Evolutionary conservation across 2,329 filamentous ascomycete genomes (phyloP), one percentile per base, ranked within the genome.

Genomic region (Lasiodiplodia citricola): DNA sequence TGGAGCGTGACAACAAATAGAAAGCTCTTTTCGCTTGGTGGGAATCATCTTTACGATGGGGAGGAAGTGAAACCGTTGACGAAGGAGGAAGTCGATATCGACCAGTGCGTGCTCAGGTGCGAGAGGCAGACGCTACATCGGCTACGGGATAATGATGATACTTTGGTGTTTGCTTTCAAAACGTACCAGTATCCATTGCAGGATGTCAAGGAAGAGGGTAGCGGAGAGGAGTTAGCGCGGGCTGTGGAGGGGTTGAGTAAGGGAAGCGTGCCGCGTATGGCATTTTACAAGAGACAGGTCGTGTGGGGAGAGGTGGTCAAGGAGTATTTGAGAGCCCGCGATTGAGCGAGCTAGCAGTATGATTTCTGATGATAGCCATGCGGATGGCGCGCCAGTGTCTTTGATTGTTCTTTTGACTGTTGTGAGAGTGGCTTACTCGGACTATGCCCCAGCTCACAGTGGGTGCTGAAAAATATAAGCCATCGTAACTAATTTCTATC

Each of bases 91-190:
- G 16, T 68, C 28, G 58, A 68, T 25, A 16, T 50, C 14, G 66
- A 68, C 11, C 57, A 38, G 70, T 81, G 78, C 41, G 72, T 79
- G 31, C 66, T 91, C 25, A 80, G 88, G 4, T 86, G 83, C 71
- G 88, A 91, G 76, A 79, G 87, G 38, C 88, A 91, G 80, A 88
- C 87, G 0, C 75, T 91, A 41, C 87, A 90, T 78, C 82, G 88
- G 1, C 75, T 91, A 31, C 87, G 87, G 4, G 71, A 77, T 58
- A 85, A 82, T 0, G 80, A 81, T 65, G 66, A 63, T 28, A 37
- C 28, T 4, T 37, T 68, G 28, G 57, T 68, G 10, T 91, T 91
- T 77, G 83, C 81, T 0, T 87, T 90, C 75, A 88, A 90, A 76
- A 90, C 88, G 18, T 90, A 89, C 75, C 78, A 83, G 68, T 90